phyloP scores from a whole-genome alignment of 2,329 filamentous ascomycete genomes.

The Alternaria alternata region DNA sequence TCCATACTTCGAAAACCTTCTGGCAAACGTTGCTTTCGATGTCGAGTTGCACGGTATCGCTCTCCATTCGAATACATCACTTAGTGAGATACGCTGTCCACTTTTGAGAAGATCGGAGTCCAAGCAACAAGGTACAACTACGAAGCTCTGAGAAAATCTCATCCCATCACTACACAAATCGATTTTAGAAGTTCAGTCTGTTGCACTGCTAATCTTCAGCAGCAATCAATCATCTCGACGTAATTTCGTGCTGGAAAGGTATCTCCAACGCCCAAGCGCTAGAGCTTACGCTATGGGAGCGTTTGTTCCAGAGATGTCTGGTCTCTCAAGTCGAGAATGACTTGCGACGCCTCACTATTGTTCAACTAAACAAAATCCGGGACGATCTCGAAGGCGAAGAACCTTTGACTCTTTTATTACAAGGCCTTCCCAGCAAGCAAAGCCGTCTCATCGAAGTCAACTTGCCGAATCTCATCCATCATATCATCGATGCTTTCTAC shows the following conservation, averaged over 20 bases:
- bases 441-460: conserved; percentile 29
- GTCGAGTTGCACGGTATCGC: conserved; percentile 28
- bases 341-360: conserved; percentile 21
- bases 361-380: conserved; percentile 9
- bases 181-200: background rate
- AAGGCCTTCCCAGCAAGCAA: conserved; percentile 12
- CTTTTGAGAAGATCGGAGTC: conserved; percentile 32
- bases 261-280: conserved; percentile 36
- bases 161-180: background rate
- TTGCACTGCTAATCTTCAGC: conserved; percentile 5
- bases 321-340: conserved; percentile 26
- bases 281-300: conserved; percentile 47
- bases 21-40: conserved; percentile 21
- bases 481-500: conserved; percentile 40
- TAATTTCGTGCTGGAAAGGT: conserved; percentile 48
- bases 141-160: background rate
- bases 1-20: conserved; percentile 12
- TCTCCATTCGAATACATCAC: conserved; percentile 12
- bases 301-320: conserved; percentile 32
- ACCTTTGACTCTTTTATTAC: conserved; percentile 22
- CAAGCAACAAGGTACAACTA: conserved; percentile 16
- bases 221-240: conserved; percentile 42
- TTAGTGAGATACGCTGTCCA: conserved; percentile 32
- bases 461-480: conserved; percentile 29
- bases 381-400: conserved; percentile 10